These are phyloP conservation scores for Phytophthora niederhauseri DNA, from an alignment of 352 stramenopile species.

Conservation along the genomic window DNA sequence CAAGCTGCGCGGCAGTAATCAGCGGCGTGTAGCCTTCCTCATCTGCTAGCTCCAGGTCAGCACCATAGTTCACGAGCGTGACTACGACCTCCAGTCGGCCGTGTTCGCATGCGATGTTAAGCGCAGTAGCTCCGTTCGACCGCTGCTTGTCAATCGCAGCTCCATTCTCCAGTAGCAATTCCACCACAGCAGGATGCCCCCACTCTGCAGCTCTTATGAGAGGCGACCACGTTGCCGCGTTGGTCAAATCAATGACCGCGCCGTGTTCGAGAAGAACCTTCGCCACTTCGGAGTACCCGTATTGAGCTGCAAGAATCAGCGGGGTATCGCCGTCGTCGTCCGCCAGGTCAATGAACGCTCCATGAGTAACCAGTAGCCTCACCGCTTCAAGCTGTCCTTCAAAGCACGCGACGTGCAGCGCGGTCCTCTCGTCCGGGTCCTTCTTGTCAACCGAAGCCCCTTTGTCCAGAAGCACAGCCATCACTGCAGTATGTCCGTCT, in stretches of 20 bases:
- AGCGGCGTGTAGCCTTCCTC: constrained; percentile 11
- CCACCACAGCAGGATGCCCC: neutral
- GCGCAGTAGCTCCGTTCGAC: neutral
- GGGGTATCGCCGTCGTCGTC: neutral
- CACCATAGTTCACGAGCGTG: constrained; percentile 6
- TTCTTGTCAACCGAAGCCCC: neutral
- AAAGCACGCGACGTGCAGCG: neutral
- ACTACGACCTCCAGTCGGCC: constrained; percentile 2
- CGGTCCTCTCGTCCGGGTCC: neutral
- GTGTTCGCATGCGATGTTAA: constrained; percentile 10
- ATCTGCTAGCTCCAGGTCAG: constrained; percentile 3
- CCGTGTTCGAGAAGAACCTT: neutral
- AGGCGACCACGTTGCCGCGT: neutral
- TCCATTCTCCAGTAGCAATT: neutral
- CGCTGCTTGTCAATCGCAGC: neutral
- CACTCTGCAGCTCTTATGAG: neutral
- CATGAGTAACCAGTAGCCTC: neutral
- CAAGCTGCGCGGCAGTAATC: constrained; percentile 9
- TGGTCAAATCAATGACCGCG: neutral
- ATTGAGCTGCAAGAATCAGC: neutral
- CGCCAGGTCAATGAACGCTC: neutral
- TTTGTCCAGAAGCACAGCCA: neutral
- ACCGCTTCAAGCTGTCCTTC: neutral
- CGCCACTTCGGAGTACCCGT: neutral
- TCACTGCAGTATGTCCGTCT: neutral